Percentiles rank a stretch among this genome's conserved stretches.
These are phyloP conservation scores for Scheffersomyces illinoinensis DNA, from an alignment of 1,139 yeast species.

Conservation along the genomic window DNA sequence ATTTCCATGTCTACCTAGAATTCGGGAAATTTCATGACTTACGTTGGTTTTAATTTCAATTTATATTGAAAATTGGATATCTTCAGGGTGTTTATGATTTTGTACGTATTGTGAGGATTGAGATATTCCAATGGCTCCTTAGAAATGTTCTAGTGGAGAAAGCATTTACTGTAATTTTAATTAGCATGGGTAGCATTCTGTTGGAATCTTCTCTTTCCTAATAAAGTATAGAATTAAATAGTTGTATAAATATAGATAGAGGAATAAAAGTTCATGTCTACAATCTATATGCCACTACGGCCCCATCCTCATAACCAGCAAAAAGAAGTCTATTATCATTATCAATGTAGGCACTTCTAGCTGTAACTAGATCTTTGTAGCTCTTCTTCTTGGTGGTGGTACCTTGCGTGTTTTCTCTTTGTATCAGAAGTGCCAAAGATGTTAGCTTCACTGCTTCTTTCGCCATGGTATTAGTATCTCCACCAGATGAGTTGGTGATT, in stretches of 20 bases:
- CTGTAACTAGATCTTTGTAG: constrained; percentile 17
- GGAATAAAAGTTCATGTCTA: background rate
- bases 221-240: background rate
- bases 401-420: background rate
- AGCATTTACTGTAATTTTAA: background rate
- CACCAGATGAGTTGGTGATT: constrained; percentile 6
- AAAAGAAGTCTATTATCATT: constrained; percentile 18
- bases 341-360: constrained; percentile 8
- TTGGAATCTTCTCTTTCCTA: background rate
- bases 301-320: constrained; percentile 44
- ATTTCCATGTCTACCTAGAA: constrained; percentile 13
- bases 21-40: constrained; percentile 1
- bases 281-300: constrained; percentile 10
- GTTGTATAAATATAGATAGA: background rate
- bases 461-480: constrained; percentile 1
- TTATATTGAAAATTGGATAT: background rate
- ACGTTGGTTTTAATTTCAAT: background rate
- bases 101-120: background rate
- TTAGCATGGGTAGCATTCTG: background rate
- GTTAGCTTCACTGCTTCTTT: constrained; percentile 10
- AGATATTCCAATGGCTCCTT: background rate
- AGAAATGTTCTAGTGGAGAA: background rate
- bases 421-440: constrained; percentile 14
- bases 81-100: background rate
- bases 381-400: constrained; percentile 5